Evolutionary conservation across 2,329 filamentous ascomycete genomes (phyloP), one percentile per base, ranked within the genome.

Genomic region (Fusarium redolens): DNA sequence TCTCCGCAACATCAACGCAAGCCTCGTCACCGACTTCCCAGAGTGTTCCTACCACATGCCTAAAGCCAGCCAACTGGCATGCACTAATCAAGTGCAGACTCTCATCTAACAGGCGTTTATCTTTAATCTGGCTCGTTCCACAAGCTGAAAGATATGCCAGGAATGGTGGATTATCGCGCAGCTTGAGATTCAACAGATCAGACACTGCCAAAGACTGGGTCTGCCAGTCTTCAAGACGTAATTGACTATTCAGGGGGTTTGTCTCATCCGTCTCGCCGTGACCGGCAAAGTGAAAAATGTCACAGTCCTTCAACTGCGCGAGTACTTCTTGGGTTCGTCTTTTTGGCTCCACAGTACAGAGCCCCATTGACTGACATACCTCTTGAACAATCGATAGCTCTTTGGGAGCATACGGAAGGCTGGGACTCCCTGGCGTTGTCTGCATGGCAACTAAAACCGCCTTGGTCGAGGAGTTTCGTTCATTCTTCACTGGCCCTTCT

Each of bases 321-420:
- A 61, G 30, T 2, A 57, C 50, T 5, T 61, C 38, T 3, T 31
- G 12, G 1, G 38, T 25, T 3, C 4, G 4, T 13, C 37, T 10
- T 14, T 13, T 4, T 4, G 58, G 38, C 3, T 57, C 38, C 6
- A 38, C 20, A 0, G 38, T 28, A 0, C 7, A 5, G 6, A 62
- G 13, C 1, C 22, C 0, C 52, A 62, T 47, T 0, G 33, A 33
- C 0, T 47, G 2, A 0, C 40, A 59, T 0, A 59, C 0, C 12
- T 44, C 5, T 5, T 25, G 58, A 9, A 61, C 50, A 13, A 57
- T 61, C 0, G 20, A 30, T 5, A 61, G 0, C 15, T 61, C 58
- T 1, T 13, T 31, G 1, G 22, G 18, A 0, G 58, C 58, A 25
- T 43, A 31, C 0, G 50, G 38, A 0, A 61, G 40, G 1, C 6